Conservation (phyloP, 192 early-diverging fungal genomes). For the Funneliformis geosporum region DNA sequence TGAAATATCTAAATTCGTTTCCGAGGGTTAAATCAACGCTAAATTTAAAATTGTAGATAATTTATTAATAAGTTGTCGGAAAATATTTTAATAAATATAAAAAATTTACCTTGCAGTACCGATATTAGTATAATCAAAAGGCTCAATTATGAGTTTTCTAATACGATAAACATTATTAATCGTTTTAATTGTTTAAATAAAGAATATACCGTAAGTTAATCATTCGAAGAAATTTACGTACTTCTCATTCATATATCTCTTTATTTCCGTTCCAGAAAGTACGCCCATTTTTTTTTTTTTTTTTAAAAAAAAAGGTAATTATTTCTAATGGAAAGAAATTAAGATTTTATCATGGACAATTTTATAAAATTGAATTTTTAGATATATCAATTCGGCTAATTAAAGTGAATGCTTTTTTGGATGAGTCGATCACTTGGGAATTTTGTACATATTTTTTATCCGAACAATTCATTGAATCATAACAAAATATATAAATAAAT, state of each 20-base stretch:
- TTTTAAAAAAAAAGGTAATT: not conserved
- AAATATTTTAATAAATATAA: no score
- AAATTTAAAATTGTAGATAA: not conserved
- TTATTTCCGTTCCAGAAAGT: slow-evolving; percentile 27
- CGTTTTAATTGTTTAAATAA: not conserved
- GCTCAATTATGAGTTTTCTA: slow-evolving; percentile 26
- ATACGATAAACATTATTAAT: no score
- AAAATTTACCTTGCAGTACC: slow-evolving; percentile 28
- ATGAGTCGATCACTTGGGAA: no score
- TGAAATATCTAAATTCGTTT: slow-evolving; percentile 31
- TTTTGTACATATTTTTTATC: no score
- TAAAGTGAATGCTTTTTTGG: no score
- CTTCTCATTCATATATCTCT: slow-evolving; percentile 20
- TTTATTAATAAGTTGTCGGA: not conserved
- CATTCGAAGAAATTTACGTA: not conserved
- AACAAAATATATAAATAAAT: no score
- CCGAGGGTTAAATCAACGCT: slow-evolving; percentile 29
- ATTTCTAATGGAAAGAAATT: no score
- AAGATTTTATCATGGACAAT: no score
- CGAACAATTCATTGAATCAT: no score
- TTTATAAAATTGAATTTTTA: no score
- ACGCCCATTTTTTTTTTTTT: no score
- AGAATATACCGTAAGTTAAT: not conserved
- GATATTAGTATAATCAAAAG: slow-evolving; percentile 9
- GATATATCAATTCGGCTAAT: no score